Base-by-base conservation (phyloP, 345 rosid genomes). In the Citrus hindsii region DNA sequence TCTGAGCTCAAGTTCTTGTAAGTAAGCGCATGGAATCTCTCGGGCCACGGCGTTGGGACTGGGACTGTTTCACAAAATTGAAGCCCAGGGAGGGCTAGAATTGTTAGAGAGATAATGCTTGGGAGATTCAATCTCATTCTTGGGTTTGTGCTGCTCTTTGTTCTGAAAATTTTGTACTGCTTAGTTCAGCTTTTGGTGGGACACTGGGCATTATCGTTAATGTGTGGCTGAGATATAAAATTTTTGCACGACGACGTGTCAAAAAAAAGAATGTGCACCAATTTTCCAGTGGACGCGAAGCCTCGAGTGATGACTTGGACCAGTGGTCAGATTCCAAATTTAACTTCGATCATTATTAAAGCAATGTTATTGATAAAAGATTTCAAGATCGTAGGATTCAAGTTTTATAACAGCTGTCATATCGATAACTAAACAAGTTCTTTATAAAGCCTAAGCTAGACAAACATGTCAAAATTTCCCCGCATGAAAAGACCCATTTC, bases 1-100 rank as follows among this genome's bases (percentile, higher is more conserved):
- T 22, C 30, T 2, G 66, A 25, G 82, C 74, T 79, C 68, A 79
- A 3, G 72, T 65, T 79, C 85, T 56, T 81, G 78, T 73, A 86
- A 4, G 83, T 62, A 67, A 79, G 81, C 6, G 86, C 84, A 40
- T 83, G 88, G 78, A 86, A 86, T 66, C 79, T 83, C 32, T 79
- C 80, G 1, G 86, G 88, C 88, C 88, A 86, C 13, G 85, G 83
- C 3, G 71, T 77, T 2, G 88, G 86, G 7, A 46, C 80, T 5
- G 82, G 79, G 56, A 18, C 48, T 33, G 74, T 59, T 16, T 75
- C 71, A 3, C 71, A 22, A n/a, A 9, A 71, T 51, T 66, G 60
- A n/a, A 38, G n/a, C 55, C 73, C 65, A 48, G 68, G 51, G 22
- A 61, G 30, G 27, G 37, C 7, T 3, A 46, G 33, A 24, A 73